A percentile compares a stretch with the other conserved stretches of the same genome.
Conservation (phyloP, 2,329 filamentous ascomycete species). For the Geosmithia putterillii region DNA sequence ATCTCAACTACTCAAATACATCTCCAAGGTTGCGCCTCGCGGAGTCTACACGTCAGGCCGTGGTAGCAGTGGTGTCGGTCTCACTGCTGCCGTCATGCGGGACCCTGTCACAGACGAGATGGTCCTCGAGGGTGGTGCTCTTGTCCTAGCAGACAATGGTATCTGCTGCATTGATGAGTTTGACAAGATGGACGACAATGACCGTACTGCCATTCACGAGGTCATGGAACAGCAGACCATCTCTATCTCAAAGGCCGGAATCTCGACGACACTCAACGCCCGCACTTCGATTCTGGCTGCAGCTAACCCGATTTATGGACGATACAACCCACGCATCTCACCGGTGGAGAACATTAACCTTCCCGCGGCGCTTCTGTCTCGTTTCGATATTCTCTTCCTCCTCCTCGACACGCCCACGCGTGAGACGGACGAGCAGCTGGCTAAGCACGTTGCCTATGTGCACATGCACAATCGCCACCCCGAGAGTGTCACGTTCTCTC, state of each 20-base stretch:
- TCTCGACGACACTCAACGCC: conserved; percentile 74
- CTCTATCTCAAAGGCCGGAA: conserved; percentile 66
- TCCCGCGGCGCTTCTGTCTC: conserved; percentile 87
- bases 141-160: conserved; percentile 71
- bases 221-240: conserved; percentile 86
- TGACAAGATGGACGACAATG: conserved; percentile 81
- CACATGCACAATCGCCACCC: conserved; percentile 96
- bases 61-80: conserved; percentile 70
- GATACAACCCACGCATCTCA: conserved; percentile 94
- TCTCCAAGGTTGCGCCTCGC: conserved; percentile 91
- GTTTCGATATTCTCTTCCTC: conserved; percentile 94
- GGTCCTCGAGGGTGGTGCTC: conserved; percentile 69
- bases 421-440: conserved; percentile 84
- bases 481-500: conserved; percentile 65
- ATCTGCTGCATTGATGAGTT: conserved; percentile 83
- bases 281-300: conserved; percentile 92
- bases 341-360: conserved; percentile 99
- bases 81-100: conserved; percentile 73
- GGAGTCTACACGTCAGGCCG: conserved; percentile 77
- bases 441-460: conserved; percentile 89
- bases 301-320: conserved; percentile 92
- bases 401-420: conserved; percentile 89
- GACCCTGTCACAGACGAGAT: conserved; percentile 77
- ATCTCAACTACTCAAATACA: conserved; percentile 95
- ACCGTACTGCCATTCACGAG: conserved; percentile 74